A percentile compares a stretch with the other conserved stretches of the same genome.
phyloP scores from a whole-genome alignment of 768 basidiomycete genomes.

The Vararia minispora region DNA sequence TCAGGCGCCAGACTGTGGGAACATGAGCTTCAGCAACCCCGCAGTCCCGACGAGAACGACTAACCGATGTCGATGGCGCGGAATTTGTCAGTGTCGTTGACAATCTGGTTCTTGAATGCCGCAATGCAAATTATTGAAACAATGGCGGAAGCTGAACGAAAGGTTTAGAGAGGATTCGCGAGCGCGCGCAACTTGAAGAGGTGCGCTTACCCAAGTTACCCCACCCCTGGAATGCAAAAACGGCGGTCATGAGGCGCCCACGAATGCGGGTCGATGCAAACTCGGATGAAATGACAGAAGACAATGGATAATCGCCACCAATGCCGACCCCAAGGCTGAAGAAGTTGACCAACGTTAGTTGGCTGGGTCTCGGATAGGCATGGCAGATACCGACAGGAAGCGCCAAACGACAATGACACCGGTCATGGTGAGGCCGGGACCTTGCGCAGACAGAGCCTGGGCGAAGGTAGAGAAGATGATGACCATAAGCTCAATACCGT shows the following conservation, averaged over 20 bases:
- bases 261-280: slow-evolving; percentile 70
- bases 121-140: slow-evolving; percentile 51
- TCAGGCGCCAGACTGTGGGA: slow-evolving; percentile 76
- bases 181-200: neutral
- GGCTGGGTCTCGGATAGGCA: no score
- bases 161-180: neutral
- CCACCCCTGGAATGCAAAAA: slow-evolving; percentile 83
- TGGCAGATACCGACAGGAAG: no score
- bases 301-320: slow-evolving; percentile 83
- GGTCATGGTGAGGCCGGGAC: slow-evolving; percentile 57
- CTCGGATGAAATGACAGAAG: slow-evolving; percentile 81
- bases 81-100: slow-evolving; percentile 31
- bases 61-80: no score
- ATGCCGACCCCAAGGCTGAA: slow-evolving; percentile 75
- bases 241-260: slow-evolving; percentile 83
- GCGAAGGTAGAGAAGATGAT: slow-evolving; percentile 74
- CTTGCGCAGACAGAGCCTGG: slow-evolving; percentile 64
- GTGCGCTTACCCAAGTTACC: slow-evolving; percentile 63
- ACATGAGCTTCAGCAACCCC: no score
- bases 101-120: slow-evolving; percentile 55
- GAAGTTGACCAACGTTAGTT: no score
- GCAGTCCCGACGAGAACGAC: no score
- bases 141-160: slow-evolving; percentile 45
- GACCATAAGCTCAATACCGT: slow-evolving; percentile 68
- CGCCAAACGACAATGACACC: slow-evolving; percentile 79